Conservation (phyloP, 148 eudicot species). For the Tetragonia tetragonoides region DNA sequence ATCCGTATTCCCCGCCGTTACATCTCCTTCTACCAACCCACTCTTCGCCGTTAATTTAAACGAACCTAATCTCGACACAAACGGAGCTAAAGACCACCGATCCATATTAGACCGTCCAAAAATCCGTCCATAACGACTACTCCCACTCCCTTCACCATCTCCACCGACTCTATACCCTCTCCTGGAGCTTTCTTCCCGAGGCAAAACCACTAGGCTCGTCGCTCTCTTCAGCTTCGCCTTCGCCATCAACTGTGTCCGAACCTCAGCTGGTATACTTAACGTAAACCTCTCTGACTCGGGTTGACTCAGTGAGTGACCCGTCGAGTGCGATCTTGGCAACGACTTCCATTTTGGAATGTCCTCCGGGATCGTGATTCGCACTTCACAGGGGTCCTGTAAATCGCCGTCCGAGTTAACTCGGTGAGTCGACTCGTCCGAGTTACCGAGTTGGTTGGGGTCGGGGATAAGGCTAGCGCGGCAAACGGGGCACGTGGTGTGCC, state of each 20-base stretch:
- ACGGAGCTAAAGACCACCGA: constrained; percentile 9
- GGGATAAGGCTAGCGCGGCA: constrained; percentile 29
- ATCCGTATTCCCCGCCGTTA: not conserved
- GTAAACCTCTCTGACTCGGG: constrained; percentile 39
- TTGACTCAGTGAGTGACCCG: constrained; percentile 44
- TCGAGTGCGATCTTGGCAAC: constrained; percentile 36
- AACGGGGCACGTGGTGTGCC: constrained; percentile 44
- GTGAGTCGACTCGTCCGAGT: not conserved
- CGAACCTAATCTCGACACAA: constrained; percentile 4
- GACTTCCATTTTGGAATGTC: constrained; percentile 1
- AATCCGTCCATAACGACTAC: constrained; percentile 23
- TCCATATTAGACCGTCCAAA: not conserved
- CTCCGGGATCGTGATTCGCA: constrained; percentile 8
- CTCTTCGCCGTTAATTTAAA: constrained; percentile 5
- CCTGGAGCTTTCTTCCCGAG: constrained; percentile 27
- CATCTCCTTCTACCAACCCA: not conserved
- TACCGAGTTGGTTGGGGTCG: not conserved
- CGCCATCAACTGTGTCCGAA: constrained; percentile 33
- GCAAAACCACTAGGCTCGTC: constrained; percentile 31
- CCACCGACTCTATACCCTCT: constrained; percentile 30
- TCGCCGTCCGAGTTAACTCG: not conserved
- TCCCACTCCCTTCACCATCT: constrained; percentile 24
- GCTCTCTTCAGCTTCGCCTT: constrained; percentile 29
- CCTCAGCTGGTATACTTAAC: constrained; percentile 42
- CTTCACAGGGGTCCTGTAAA: not conserved